Conservation (phyloP, 2,329 filamentous ascomycete genomes). For the Leptodontidium sp. region DNA sequence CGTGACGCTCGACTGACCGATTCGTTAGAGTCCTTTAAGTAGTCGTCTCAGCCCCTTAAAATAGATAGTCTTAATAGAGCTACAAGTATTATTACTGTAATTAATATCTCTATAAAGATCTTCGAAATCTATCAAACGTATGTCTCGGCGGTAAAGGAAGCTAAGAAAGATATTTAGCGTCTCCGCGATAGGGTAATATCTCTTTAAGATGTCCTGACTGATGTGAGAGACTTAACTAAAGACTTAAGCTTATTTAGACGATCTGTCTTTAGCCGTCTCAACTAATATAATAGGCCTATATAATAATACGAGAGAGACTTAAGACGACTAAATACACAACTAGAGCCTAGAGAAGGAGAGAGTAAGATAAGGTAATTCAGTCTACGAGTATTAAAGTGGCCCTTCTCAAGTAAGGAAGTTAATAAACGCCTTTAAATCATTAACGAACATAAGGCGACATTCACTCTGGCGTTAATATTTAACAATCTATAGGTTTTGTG, state of each 20-base stretch:
- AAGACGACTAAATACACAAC: conserved; percentile 7
- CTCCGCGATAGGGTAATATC: conserved; percentile 10
- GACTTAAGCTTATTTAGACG: conserved; percentile 14
- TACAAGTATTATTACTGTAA: conserved; percentile 26
- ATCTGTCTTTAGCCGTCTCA: conserved; percentile 22
- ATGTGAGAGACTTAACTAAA: conserved; percentile 5
- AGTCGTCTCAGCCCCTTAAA: not conserved
- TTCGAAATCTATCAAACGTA: conserved; percentile 15
- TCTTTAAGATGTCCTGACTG: conserved; percentile 13
- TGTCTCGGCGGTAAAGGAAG: conserved; percentile 21
- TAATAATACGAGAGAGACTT: conserved; percentile 20
- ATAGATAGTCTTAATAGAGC: conserved; percentile 24
- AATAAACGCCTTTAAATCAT: conserved; percentile 21
- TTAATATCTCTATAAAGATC: conserved; percentile 24
- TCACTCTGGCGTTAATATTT: conserved; percentile 18
- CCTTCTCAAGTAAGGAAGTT: too few relatives aligned
- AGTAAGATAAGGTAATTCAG: conserved; percentile 23
- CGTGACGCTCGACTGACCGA: not conserved
- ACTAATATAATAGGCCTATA: conserved; percentile 13
- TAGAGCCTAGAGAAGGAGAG: conserved; percentile 16
- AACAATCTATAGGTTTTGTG: conserved; percentile 15
- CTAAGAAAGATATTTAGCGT: conserved; percentile 24
- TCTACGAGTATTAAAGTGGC: too few relatives aligned
- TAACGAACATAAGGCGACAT: conserved; percentile 17
- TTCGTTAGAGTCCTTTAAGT: conserved; percentile 1